These are phyloP conservation scores for Wickerhamiella pararugosa DNA, from an alignment of 1,139 yeast genomes.

Conservation along the genomic window DNA sequence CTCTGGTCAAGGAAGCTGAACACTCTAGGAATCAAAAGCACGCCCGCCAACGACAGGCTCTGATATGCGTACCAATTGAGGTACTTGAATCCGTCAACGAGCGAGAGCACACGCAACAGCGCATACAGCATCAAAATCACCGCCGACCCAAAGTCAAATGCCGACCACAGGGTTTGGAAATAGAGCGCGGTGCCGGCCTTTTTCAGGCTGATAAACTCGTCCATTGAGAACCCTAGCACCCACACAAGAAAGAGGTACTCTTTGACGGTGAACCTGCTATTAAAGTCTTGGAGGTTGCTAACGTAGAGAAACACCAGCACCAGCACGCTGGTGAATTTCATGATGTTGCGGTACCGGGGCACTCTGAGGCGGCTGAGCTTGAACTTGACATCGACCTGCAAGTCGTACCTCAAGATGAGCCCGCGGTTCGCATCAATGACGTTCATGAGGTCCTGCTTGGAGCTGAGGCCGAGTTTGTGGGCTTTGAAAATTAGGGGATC, in stretches of 20 bases:
- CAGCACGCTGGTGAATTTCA: slow-evolving; percentile 28
- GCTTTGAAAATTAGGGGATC: slow-evolving; percentile 28
- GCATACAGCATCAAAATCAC: slow-evolving; percentile 21
- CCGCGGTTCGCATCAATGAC: slow-evolving; percentile 24
- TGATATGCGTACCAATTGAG: slow-evolving; percentile 23
- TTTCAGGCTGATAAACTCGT: slow-evolving; percentile 25
- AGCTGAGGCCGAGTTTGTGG: slow-evolving; percentile 21
- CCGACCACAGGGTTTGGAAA: slow-evolving; percentile 28
- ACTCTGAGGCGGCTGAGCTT: slow-evolving; percentile 27
- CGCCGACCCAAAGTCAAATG: slow-evolving; percentile 24
- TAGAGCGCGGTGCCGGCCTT: slow-evolving; percentile 27
- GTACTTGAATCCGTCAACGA: background rate
- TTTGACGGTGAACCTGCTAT: slow-evolving; percentile 12
- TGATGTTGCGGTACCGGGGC: slow-evolving; percentile 28
- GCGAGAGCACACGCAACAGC: slow-evolving; percentile 8
- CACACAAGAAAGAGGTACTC: slow-evolving; percentile 25
- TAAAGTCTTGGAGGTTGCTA: slow-evolving; percentile 20
- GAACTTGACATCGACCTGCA: slow-evolving; percentile 25
- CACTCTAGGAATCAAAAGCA: slow-evolving; percentile 39
- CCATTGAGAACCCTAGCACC: slow-evolving; percentile 27
- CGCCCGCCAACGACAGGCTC: slow-evolving; percentile 36
- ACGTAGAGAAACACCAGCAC: slow-evolving; percentile 24
- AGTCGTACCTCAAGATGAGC: slow-evolving; percentile 25
- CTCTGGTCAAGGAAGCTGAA: slow-evolving; percentile 41
- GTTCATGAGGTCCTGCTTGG: slow-evolving; percentile 18